Percentiles rank a stretch among this genome's conserved stretches.
These are phyloP conservation scores for Boletus rex-veris DNA, from an alignment of 768 basidiomycete genomes.

Conservation along the genomic window DNA sequence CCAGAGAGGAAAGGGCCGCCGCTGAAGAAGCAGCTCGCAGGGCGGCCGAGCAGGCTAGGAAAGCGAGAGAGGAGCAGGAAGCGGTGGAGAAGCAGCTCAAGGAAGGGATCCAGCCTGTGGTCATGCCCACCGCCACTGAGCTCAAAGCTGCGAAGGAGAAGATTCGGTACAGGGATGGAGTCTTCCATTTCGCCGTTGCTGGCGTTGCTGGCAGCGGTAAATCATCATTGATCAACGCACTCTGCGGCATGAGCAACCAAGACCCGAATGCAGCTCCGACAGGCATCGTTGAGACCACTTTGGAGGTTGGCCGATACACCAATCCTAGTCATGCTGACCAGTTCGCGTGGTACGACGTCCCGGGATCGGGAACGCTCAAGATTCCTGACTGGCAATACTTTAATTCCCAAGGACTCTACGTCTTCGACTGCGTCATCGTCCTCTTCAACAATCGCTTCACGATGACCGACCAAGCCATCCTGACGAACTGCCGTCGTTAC, in stretches of 20 bases:
- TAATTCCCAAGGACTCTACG: conserved; percentile 36
- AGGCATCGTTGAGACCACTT: conserved; percentile 35
- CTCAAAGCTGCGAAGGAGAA: conserved; percentile 22
- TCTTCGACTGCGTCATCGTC: conserved; percentile 36
- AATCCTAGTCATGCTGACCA: conserved; percentile 23
- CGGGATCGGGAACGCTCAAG: conserved; percentile 36
- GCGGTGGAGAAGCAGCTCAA: conserved; percentile 22
- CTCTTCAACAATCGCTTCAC: conserved; percentile 36
- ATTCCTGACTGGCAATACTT: conserved; percentile 39
- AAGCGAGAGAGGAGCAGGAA: conserved; percentile 19
- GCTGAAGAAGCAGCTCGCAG: conserved; percentile 25
- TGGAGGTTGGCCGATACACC: conserved; percentile 27
- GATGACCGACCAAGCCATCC: conserved; percentile 35
- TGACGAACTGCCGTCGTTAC: conserved; percentile 31
- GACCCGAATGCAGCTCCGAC: conserved; percentile 28
- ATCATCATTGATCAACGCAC: conserved; percentile 31
- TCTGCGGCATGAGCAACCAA: conserved; percentile 31
- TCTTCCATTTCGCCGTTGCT: conserved; percentile 31
- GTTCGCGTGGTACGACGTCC: conserved; percentile 38
- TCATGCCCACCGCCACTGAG: conserved; percentile 29
- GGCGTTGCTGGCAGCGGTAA: conserved; percentile 31
- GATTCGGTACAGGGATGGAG: conserved; percentile 26
- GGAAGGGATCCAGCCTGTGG: conserved; percentile 29
- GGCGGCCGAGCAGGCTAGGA: conserved; percentile 23
- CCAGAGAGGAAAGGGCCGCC: conserved; percentile 14